These are phyloP conservation scores for Suillus subaureus DNA, from an alignment of 768 basidiomycete species.

Conservation along the genomic window DNA sequence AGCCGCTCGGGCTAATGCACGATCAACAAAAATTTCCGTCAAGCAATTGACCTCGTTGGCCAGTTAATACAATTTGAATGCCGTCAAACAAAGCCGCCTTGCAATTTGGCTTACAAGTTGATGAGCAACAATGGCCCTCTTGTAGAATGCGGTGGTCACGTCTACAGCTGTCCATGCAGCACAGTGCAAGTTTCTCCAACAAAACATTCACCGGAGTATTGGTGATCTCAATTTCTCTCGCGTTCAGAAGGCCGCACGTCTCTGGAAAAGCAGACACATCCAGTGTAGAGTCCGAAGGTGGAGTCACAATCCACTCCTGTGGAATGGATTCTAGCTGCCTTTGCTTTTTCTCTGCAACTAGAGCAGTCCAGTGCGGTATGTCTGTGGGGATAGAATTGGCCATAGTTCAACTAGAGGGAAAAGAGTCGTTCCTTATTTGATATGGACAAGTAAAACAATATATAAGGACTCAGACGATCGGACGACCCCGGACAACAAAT, in stretches of 20 bases:
- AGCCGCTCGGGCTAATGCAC: slow-evolving; percentile 62
- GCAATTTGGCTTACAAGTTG: slow-evolving; percentile 54
- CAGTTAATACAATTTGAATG: not conserved
- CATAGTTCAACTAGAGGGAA: not conserved
- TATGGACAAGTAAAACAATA: not conserved
- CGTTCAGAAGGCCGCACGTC: slow-evolving; percentile 57
- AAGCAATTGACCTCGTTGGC: slow-evolving; percentile 71
- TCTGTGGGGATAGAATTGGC: not conserved
- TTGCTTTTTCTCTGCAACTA: slow-evolving; percentile 54
- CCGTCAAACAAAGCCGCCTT: not conserved
- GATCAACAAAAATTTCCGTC: slow-evolving; percentile 79
- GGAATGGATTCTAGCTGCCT: slow-evolving; percentile 63
- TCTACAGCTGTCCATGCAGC: slow-evolving; percentile 64
- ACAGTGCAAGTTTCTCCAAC: slow-evolving; percentile 52
- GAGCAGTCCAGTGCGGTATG: slow-evolving; percentile 47
- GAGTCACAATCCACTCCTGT: slow-evolving; percentile 57
- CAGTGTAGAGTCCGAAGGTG: slow-evolving; percentile 47
- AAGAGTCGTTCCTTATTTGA: not conserved
- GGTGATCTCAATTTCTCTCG: slow-evolving; percentile 63
- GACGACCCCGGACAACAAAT: too few relatives aligned
- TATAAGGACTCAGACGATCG: too few relatives aligned
- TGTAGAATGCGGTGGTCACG: slow-evolving; percentile 74
- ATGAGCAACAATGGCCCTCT: slow-evolving; percentile 78
- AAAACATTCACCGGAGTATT: slow-evolving; percentile 45
- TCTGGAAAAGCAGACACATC: slow-evolving; percentile 59